Conservation (phyloP, 73 alveolate genomes). For the Symbiodinium natans region DNA sequence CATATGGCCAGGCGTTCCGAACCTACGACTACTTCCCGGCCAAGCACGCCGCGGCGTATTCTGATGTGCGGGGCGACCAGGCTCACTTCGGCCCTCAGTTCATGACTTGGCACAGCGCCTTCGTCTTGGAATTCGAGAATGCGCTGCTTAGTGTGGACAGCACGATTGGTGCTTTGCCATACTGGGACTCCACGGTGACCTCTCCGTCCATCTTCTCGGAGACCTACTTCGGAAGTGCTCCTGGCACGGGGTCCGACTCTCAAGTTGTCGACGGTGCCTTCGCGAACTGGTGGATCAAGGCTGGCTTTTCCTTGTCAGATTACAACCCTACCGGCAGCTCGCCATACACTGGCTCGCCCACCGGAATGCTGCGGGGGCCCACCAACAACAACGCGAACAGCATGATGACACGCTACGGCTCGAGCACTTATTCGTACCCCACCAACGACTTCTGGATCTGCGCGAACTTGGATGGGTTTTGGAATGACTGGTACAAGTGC, state of each 20-base stretch:
- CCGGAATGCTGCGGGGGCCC: slow-evolving; percentile 14
- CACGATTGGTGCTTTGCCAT: slow-evolving; percentile 17
- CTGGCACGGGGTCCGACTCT: slow-evolving; percentile 3
- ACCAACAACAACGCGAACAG: background rate
- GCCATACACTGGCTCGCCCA: slow-evolving; percentile 12
- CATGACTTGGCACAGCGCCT: slow-evolving; percentile 40
- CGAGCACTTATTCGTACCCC: background rate
- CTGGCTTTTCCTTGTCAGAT: background rate
- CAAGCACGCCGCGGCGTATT: slow-evolving; percentile 6
- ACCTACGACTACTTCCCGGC: slow-evolving; percentile 19
- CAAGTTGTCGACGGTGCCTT: slow-evolving; percentile 11
- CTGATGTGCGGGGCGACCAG: slow-evolving; percentile 21
- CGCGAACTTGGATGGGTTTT: slow-evolving; percentile 22
- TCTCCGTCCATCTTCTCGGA: slow-evolving; percentile 27
- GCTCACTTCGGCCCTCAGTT: slow-evolving; percentile 35
- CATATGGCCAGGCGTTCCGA: slow-evolving; percentile 24
- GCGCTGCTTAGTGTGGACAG: slow-evolving; percentile 10
- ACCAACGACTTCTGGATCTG: background rate
- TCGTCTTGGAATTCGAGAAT: slow-evolving; percentile 24
- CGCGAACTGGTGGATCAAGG: background rate
- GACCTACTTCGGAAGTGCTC: slow-evolving; percentile 16
- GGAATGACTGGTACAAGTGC: slow-evolving; percentile 29
- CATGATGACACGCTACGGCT: background rate
- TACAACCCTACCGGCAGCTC: slow-evolving; percentile 15
- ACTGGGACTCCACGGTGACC: slow-evolving; percentile 15